phyloP scores from a whole-genome alignment of 2,329 filamentous ascomycete genomes.

The Aspergillus pseudoterreus region DNA sequence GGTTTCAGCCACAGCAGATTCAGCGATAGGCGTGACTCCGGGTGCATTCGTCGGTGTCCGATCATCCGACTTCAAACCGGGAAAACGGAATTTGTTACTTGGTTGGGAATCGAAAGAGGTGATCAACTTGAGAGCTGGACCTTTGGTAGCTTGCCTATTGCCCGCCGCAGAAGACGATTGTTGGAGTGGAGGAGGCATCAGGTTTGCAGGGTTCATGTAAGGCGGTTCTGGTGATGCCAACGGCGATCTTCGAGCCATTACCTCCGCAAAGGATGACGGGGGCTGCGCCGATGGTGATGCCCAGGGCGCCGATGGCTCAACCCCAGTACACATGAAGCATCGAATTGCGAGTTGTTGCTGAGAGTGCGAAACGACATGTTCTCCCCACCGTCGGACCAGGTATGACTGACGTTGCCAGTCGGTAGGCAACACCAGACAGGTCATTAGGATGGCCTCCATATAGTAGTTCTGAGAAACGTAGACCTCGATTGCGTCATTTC shows the following conservation, averaged over 20 bases:
- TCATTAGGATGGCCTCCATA: conserved; percentile 88
- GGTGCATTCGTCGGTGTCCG: conserved; percentile 70
- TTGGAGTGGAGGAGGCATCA: conserved; percentile 21
- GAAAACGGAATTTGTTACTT: conserved; percentile 60
- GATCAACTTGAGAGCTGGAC: conserved; percentile 82
- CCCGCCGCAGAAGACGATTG: conserved; percentile 49
- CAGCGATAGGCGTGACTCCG: conserved; percentile 83
- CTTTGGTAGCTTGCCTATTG: conserved; percentile 64
- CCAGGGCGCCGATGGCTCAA: conserved; percentile 83
- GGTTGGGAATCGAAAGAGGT: conserved; percentile 68
- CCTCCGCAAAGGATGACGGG: conserved; percentile 44
- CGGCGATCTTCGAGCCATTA: conserved; percentile 22
- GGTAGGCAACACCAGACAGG: conserved; percentile 73
- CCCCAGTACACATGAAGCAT: conserved; percentile 86
- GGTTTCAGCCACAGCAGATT: conserved; percentile 62
- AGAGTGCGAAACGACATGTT: conserved; percentile 79
- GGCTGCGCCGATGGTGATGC: conserved; percentile 74
- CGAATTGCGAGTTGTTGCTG: conserved; percentile 88
- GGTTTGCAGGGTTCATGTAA: conserved; percentile 27
- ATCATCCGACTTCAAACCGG: conserved; percentile 51
- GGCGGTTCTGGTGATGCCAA: conserved; percentile 59
- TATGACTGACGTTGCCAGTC: conserved; percentile 91
- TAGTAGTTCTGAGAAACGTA: conserved; percentile 88
- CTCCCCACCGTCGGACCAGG: conserved; percentile 91
- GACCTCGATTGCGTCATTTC: conserved; percentile 92